Evolutionary conservation across 164 flowering plant genomes (phyloP).

Genomic region (Magnolia sinica): DNA sequence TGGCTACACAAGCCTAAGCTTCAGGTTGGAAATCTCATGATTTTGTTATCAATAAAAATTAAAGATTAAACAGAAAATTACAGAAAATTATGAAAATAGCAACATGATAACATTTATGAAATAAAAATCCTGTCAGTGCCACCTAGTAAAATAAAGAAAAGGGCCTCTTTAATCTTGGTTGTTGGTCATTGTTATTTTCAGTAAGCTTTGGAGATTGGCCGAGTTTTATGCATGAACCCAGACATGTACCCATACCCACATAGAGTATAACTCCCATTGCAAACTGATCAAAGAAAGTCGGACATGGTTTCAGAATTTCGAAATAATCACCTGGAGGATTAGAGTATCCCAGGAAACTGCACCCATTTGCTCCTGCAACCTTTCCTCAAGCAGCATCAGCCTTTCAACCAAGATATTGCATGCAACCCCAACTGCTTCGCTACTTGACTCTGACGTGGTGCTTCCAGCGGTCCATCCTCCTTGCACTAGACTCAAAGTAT

Average conservation of each 20-base stretch:
- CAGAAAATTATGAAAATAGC: too few species aligned
- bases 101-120: too few species aligned
- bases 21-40: too few species aligned
- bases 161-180: too few species aligned
- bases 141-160: too few species aligned
- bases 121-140: too few species aligned
- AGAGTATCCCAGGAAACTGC: constrained; percentile 58
- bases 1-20: too few species aligned
- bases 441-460: constrained; percentile 87
- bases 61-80: too few species aligned
- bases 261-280: background rate
- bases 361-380: constrained; percentile 47
- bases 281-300: too few species aligned
- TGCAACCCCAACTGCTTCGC: constrained; percentile 78
- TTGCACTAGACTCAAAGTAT: constrained; percentile 79
- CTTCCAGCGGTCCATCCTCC: constrained; percentile 88
- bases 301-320: background rate
- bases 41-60: too few species aligned
- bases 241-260: background rate
- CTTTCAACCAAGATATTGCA: constrained; percentile 72
- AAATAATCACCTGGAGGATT: constrained; percentile 49
- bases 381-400: constrained; percentile 48
- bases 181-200: too few species aligned
- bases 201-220: too few species aligned
- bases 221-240: background rate